These are phyloP conservation scores for Vanrija sp. DNA, from an alignment of 1,284 basidiomycete genomes.

Conservation along the genomic window DNA sequence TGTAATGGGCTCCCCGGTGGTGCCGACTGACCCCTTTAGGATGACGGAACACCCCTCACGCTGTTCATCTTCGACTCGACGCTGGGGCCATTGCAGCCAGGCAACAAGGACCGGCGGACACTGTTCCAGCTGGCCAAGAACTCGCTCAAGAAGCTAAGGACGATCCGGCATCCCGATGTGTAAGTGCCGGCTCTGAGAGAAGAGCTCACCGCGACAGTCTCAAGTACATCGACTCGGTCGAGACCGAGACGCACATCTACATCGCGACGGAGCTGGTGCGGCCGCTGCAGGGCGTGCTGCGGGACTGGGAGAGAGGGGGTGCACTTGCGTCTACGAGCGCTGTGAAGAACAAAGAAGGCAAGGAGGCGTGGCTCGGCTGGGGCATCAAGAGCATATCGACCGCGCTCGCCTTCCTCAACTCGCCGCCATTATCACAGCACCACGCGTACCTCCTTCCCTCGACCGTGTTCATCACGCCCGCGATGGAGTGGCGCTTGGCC, in stretches of 20 bases:
- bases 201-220: constrained; percentile 50
- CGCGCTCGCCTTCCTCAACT: constrained; percentile 87
- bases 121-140: constrained; percentile 80
- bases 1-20: constrained; percentile 20
- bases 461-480: constrained; percentile 72
- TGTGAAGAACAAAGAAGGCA: constrained; percentile 55
- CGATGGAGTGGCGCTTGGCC: constrained; percentile 93
- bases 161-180: constrained; percentile 90
- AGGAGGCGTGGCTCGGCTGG: constrained; percentile 92
- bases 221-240: constrained; percentile 88
- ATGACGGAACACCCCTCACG: constrained; percentile 77
- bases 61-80: constrained; percentile 82
- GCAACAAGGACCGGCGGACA: constrained; percentile 56
- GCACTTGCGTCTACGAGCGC: constrained; percentile 20
- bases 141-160: constrained; percentile 82
- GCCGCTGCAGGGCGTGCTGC: constrained; percentile 66
- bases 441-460: constrained; percentile 70
- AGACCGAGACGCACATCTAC: constrained; percentile 80
- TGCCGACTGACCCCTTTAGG: constrained; percentile 54
- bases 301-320: constrained; percentile 54
- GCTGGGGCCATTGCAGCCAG: constrained; percentile 45
- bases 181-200: constrained; percentile 15
- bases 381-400: constrained; percentile 85
- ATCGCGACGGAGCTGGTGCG: constrained; percentile 92
- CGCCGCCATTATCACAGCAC: constrained; percentile 78